Evolutionary conservation across 805 yeast genomes (phyloP).

Genomic region (Cyberlindnera japonica): DNA sequence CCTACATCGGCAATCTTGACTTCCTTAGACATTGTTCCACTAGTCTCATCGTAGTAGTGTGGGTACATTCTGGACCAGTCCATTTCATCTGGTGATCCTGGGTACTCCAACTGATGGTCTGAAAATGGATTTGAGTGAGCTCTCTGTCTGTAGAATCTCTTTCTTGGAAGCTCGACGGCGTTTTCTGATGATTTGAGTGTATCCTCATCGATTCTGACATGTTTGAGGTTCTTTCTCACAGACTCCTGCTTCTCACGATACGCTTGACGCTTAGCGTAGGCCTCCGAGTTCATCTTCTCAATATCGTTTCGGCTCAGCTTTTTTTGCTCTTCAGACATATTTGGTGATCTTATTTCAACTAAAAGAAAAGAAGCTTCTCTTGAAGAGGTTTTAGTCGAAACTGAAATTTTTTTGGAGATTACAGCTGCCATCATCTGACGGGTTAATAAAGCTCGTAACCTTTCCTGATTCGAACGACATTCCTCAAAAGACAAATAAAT

Average conservation of each 20-base stretch:
- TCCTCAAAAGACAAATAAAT: no score
- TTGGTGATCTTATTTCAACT: no score
- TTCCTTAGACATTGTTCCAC: constrained; percentile 40
- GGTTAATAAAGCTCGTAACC: no score
- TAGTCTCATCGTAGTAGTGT: constrained; percentile 40
- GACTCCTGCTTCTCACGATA: constrained; percentile 47
- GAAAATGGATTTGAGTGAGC: constrained; percentile 98
- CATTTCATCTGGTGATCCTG: constrained; percentile 76
- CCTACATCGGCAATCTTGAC: constrained; percentile 96
- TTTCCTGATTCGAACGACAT: no score
- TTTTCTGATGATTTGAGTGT: constrained; percentile 21
- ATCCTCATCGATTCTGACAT: constrained; percentile 40
- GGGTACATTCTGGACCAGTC: constrained; percentile 84
- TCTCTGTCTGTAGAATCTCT: constrained; percentile 89
- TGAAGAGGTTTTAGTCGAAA: no score
- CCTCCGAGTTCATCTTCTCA: constrained; percentile 21
- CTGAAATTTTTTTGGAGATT: no score
- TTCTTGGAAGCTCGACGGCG: constrained; percentile 60
- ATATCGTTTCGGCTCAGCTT: constrained; percentile 20
- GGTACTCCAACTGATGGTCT: constrained; percentile 90
- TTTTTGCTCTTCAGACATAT: constrained; percentile 1
- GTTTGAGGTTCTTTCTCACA: constrained; percentile 43
- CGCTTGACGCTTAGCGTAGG: constrained; percentile 33
- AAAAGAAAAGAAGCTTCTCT: no score
- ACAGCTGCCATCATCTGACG: no score